phyloP scores from a whole-genome alignment of 2,329 filamentous ascomycete genomes.

The Trichoderma harzianum region DNA sequence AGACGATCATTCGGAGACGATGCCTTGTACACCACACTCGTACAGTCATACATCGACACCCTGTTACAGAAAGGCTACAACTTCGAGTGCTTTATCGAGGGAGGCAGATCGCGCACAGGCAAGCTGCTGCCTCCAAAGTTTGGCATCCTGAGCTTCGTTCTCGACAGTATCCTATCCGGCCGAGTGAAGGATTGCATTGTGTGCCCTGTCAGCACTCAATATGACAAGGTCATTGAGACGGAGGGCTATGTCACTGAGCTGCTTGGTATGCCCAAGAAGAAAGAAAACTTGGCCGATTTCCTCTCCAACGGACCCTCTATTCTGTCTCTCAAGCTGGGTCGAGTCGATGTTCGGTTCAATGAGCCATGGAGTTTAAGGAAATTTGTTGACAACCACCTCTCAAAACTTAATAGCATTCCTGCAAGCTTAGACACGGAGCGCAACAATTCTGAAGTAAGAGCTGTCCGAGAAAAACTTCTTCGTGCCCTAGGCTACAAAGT shows the following conservation, averaged over 20 bases:
- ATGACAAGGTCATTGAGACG: constrained; percentile 98
- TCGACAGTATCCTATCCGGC: constrained; percentile 86
- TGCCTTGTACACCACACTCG: constrained; percentile 82
- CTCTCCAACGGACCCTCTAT: constrained; percentile 81
- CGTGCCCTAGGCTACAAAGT: constrained; percentile 89
- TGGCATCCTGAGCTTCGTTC: constrained; percentile 84
- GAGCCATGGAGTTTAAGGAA: constrained; percentile 87
- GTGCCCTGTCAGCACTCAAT: constrained; percentile 94
- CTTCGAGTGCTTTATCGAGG: constrained; percentile 96
- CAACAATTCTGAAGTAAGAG: constrained; percentile 46
- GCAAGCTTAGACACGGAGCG: constrained; percentile 45
- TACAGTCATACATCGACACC: constrained; percentile 94
- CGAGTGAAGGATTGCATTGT: constrained; percentile 88
- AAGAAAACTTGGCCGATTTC: constrained; percentile 89
- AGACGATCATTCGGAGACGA: constrained; percentile 89
- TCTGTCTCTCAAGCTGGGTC: constrained; percentile 79
- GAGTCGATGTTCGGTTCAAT: constrained; percentile 94
- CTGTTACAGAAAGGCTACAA: constrained; percentile 88
- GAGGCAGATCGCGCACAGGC: constrained; percentile 85
- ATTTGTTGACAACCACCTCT: constrained; percentile 76
- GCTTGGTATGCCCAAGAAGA: constrained; percentile 89
- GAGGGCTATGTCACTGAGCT: constrained; percentile 95
- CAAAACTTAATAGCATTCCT: constrained; percentile 44
- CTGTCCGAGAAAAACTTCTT: constrained; percentile 68
- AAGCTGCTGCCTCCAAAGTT: constrained; percentile 95